Base-by-base conservation (phyloP, 139 green algal species). In the Chlamydomonas sphaeroides region DNA sequence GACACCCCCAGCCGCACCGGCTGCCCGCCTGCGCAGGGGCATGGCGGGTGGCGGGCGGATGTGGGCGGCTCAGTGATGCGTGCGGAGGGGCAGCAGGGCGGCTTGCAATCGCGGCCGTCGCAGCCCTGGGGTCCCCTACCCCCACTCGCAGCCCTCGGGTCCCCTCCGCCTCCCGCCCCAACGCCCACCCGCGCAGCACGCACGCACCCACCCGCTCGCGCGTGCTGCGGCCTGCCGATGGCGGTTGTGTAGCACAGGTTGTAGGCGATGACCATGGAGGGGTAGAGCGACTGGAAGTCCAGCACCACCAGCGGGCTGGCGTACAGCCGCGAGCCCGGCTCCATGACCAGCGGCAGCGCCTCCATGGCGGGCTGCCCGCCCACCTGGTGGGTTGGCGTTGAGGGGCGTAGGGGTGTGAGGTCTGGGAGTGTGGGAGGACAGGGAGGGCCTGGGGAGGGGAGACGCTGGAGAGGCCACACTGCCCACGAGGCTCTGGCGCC, bases 201-300 rank as follows among this genome's bases (percentile, higher is more conserved):
- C 59, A 63, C 30, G n/a, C n/a, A 30, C 71, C 42, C 67, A 78
- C 85, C 76, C 20, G 89, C 86, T 1, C 69, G 49, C 6, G 84
- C 88, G 73, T 98, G 95, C 10, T 70, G 23, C 2, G 92, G 89
- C 0, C 91, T 85, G 30, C 96, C 96, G 32, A 99, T 25, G 76
- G 89, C 95, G 15, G 97, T 98, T 45, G 86, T 93, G 92, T 94
- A 99, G 94, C 97, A 99, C 21, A 99, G 92, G 90, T 99, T 99
- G 93, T 99, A 98, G 5, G 97, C 97, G 73, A 99, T 99, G 78
- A 99, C 90, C 69, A 81, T 38, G 53, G 93, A 98, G 38, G 97
- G 97, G 89, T 99, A 99, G 23, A 99, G 95, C 17, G 90, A 96
- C 90, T 99, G 96, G 86, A 99, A 99, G 89, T 99, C 97, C 75